Evolutionary conservation across 202 grass and related monocot genomes (phyloP).

Genomic region (Zoysia matrella): DNA sequence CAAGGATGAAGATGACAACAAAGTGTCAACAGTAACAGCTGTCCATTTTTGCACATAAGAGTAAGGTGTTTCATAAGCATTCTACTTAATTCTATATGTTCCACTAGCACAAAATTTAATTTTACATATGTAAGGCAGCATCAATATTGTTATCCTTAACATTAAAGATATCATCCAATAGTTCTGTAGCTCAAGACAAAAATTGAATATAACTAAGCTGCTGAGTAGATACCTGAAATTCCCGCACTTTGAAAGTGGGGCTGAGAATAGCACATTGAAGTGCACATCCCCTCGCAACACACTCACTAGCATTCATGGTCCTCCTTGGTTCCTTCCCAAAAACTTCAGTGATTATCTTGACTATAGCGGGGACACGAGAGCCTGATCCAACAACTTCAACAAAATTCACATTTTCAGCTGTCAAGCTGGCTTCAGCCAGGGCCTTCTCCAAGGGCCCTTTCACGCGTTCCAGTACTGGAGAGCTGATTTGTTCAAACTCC

Average conservation of each 20-base stretch:
- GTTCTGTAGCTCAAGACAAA: background rate
- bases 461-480: constrained; percentile 74
- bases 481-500: background rate
- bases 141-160: no score
- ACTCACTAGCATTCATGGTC: no score
- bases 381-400: no score
- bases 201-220: background rate
- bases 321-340: no score
- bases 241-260: no score
- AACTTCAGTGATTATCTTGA: no score
- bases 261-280: no score
- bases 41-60: background rate
- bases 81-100: background rate
- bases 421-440: constrained; percentile 70
- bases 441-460: constrained; percentile 83
- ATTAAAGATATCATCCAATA: background rate
- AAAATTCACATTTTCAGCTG: constrained; percentile 60
- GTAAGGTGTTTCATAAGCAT: background rate
- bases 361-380: no score
- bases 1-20: background rate
- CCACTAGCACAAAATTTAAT: background rate
- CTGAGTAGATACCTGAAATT: constrained; percentile 54
- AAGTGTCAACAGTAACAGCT: background rate
- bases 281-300: no score
- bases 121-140: background rate